Conservation (phyloP, 257 asterid genomes). For the Nemophila menziesii region DNA sequence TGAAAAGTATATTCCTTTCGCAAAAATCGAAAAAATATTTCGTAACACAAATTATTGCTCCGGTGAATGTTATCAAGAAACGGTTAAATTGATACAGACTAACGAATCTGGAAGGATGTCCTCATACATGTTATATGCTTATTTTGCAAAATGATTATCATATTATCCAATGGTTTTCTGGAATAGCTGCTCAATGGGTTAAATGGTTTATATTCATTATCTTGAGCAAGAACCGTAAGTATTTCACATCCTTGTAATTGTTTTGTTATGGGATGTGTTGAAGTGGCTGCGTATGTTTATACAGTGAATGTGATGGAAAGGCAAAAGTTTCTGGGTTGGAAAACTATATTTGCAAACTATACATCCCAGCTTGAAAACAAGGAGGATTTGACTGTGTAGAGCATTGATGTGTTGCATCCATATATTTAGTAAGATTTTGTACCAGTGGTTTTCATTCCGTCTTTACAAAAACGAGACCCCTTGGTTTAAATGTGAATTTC, state of each 20-base stretch:
- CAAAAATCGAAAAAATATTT: conserved; percentile 23
- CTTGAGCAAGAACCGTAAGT: conserved; percentile 65
- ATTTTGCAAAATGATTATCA: conserved; percentile 55
- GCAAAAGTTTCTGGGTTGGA: conserved; percentile 85
- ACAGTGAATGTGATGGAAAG: conserved; percentile 83
- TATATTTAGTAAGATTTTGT: too few relatives aligned
- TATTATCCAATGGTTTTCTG: conserved; percentile 79
- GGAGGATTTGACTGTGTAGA: conserved; percentile 71
- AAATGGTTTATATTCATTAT: conserved; percentile 64
- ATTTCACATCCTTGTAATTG: conserved; percentile 64
- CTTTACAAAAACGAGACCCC: too few relatives aligned
- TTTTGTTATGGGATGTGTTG: conserved; percentile 56
- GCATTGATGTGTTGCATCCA: too few relatives aligned
- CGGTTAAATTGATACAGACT: conserved; percentile 70
- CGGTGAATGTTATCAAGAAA: conserved; percentile 39
- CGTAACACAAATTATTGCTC: conserved; percentile 47
- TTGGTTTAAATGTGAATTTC: too few relatives aligned
- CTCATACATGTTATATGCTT: conserved; percentile 47
- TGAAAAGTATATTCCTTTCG: conserved; percentile 49
- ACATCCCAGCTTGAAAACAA: conserved; percentile 72
- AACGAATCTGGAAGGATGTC: conserved; percentile 48
- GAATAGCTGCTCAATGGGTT: conserved; percentile 62
- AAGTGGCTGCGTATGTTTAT: conserved; percentile 50
- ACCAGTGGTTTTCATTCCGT: too few relatives aligned
- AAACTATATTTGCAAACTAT: conserved; percentile 64